Conservation (phyloP, 202 grass and related monocot genomes). For the Setaria viridis region DNA sequence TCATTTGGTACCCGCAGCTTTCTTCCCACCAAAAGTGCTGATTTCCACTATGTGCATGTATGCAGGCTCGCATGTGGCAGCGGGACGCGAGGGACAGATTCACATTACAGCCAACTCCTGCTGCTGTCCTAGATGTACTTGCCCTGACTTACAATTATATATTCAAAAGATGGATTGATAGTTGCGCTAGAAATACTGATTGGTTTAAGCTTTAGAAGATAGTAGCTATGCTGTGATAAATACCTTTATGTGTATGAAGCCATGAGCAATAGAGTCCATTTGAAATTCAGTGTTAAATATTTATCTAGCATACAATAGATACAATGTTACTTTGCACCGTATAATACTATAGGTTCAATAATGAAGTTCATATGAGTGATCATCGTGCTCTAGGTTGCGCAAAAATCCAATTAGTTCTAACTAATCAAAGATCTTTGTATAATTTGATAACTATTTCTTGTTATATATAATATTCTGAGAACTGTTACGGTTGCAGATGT, state of each 20-base stretch:
- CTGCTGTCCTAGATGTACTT: constrained; percentile 85
- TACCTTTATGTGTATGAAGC: neutral
- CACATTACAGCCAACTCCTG: constrained; percentile 85
- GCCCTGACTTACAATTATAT: constrained; percentile 12
- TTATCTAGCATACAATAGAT: constrained; percentile 29
- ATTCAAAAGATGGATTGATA: neutral
- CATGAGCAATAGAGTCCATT: neutral
- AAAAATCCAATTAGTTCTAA: constrained; percentile 6
- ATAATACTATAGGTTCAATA: neutral
- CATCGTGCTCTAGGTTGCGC: neutral
- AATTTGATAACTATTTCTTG: constrained; percentile 15
- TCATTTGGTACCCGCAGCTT: neutral
- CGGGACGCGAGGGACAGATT: constrained; percentile 78
- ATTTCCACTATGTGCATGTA: constrained; percentile 5
- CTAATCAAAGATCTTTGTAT: neutral
- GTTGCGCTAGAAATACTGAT: neutral
- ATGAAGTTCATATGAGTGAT: neutral
- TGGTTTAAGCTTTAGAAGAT: neutral
- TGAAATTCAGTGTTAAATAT: constrained; percentile 1
- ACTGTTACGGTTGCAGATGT: constrained; percentile 67
- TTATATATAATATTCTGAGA: constrained; percentile 29
- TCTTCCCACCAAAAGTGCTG: neutral
- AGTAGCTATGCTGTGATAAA: neutral
- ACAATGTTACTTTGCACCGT: neutral
- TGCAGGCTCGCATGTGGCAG: constrained; percentile 94